Evolutionary conservation across 2,329 filamentous ascomycete genomes (phyloP), one percentile per base, ranked within the genome.

Genomic region (Phyllosticta capitalensis): DNA sequence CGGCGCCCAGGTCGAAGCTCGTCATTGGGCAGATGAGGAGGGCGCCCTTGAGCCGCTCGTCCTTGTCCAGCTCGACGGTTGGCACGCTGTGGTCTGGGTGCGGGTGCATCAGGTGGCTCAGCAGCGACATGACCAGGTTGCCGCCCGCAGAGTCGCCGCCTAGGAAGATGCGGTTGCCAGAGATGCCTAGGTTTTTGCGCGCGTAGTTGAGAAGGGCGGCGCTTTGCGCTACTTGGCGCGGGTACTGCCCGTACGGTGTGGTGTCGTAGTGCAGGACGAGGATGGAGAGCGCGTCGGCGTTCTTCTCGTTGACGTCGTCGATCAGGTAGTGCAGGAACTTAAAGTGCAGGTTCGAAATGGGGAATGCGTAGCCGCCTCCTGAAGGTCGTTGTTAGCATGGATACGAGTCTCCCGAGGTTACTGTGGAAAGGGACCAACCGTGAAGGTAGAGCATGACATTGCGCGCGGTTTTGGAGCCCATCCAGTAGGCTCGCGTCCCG

Each of bases 91-190:
- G 14, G 59, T 62, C 52, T 59, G 61, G 64, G 54, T 66, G 66
- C 14, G 67, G 65, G 52, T 68, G 64, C 17, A 68, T 56, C 5
- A 67, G n/a, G 57, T 69, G 67, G 17, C 66, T 67, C 3, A 69
- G 62, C 0, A 69, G 53, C 10, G 63, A 61, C 17, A 68, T 20
- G 9, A 61, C 60, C 14, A 69, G 57, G 55, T 62, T 63, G 2
- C 64, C 66, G 38, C 65, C 65, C 4, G 66, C 65, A 2, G 63
- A 65, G 63, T 67, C 66, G 9, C 66, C 66, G 56, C 56, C 50
- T 17, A 58, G 1, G 22, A 58, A 12, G 51, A 58, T 7, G 20
- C 28, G 21, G 20, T 21, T 10, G 1, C 51, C 14, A 5, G 51
- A 9, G 20, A 58, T 17, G 50, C 12, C 55, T 53, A 45, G 58